Evolutionary conservation across 768 basidiomycete species (phyloP), one percentile per base, ranked within the genome.

Genomic region (Tulasnella sp.): DNA sequence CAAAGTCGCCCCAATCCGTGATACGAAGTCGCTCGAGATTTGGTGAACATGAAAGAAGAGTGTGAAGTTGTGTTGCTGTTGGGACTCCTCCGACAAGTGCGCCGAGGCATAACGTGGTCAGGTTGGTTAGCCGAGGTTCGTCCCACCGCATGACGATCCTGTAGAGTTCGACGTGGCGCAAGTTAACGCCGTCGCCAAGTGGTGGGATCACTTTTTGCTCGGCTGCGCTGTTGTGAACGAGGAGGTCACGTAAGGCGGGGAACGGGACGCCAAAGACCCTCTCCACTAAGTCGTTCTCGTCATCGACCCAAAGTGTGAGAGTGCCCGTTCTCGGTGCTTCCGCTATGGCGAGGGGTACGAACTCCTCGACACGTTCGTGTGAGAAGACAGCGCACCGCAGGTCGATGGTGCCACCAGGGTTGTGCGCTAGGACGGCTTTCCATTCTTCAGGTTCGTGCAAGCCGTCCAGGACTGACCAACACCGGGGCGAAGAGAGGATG

Each of bases 401-500:
- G 55, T 57, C 55, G 55, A 57, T 20, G 9, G 23, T 9, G 13
- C 55, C 55, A 57, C 6, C 55, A 9, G 55, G 55, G 55, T 57
- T 57, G 55, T 57, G 55, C 55, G 55, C 55, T 13, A 57, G 15
- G 55, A 57, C 55, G 55, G 55, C 55, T 18, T 9, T 57, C 55
- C 55, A 57, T 20, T 57, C 55, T 4, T 57, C 55, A 20, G 55
- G 55, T 57, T 57, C 55, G 55, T 57, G 55, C 55, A 57, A 57
- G 55, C 55, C 55, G 55, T 57, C 55, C 23, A 57, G 55, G 16
- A 57, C 70, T 10, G 70, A 42, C 70, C 70, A 71, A 37, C 32
- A 71, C 20, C 70, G 40, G 70, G 70, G 32, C 20, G 70, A 37
- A 71, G 70, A 71, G 70, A 71, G 70, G 40, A 71, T 71, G 70